These are phyloP conservation scores for Chlorella vulgaris DNA, from an alignment of 139 green algal genomes.

Conservation along the genomic window DNA sequence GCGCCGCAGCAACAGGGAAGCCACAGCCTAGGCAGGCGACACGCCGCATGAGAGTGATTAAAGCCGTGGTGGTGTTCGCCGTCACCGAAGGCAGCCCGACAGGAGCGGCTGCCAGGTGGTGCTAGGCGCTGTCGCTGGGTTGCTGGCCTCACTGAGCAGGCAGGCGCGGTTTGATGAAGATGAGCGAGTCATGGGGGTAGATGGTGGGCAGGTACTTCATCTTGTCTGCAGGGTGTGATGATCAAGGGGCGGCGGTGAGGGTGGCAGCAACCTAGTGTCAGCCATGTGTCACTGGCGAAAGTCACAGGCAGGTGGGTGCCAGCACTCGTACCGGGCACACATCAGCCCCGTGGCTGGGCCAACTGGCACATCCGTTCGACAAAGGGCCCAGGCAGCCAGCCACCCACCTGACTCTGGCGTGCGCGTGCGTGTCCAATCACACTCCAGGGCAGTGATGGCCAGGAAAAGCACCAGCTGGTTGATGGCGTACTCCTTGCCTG, in stretches of 20 bases:
- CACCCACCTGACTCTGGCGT: constrained; percentile 42
- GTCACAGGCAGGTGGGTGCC: no score
- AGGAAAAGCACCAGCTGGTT: constrained; percentile 86
- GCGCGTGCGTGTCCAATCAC: constrained; percentile 63
- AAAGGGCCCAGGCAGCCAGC: neutral
- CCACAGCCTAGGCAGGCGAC: no score
- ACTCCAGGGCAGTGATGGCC: constrained; percentile 66
- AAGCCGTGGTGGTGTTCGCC: no score
- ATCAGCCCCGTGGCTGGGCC: no score
- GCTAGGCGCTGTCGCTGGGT: no score
- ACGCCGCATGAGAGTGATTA: no score
- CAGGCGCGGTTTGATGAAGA: constrained; percentile 41
- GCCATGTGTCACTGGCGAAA: no score
- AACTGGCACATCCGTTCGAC: neutral
- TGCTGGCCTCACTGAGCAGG: neutral
- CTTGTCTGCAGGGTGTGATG: constrained; percentile 16
- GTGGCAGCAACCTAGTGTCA: neutral
- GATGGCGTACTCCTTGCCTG: constrained; percentile 76
- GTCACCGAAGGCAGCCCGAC: no score
- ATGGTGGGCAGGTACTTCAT: constrained; percentile 86
- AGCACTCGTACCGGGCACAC: no score
- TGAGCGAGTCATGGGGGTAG: constrained; percentile 79
- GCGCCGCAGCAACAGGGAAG: neutral
- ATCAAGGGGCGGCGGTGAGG: neutral
- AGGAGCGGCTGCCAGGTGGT: no score